Evolutionary conservation across 352 stramenopile genomes (phyloP).

Genomic region (Phytopythium montanum): DNA sequence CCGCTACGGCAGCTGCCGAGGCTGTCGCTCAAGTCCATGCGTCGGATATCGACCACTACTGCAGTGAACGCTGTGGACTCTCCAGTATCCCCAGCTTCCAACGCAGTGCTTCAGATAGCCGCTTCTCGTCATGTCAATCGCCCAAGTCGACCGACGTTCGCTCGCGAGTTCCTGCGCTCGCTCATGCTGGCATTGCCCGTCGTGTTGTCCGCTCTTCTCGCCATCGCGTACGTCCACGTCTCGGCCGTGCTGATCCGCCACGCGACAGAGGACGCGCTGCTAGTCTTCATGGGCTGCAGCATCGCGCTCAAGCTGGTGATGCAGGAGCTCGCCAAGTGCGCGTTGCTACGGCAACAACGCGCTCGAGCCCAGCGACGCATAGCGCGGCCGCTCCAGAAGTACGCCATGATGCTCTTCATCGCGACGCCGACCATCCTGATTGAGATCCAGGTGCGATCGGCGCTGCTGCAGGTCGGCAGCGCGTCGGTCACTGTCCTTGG

Average conservation of each 20-base stretch:
- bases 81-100: background rate
- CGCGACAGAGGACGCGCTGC: background rate
- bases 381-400: background rate
- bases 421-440: slow-evolving; percentile 31
- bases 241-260: background rate
- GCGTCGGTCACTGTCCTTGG: slow-evolving; percentile 15
- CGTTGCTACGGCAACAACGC: background rate
- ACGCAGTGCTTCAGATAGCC: background rate
- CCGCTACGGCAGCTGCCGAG: background rate
- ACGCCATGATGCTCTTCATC: slow-evolving; percentile 10
- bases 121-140: background rate
- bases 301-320: background rate
- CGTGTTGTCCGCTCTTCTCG: background rate
- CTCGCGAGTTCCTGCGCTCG: background rate
- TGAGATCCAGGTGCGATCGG: slow-evolving; percentile 32
- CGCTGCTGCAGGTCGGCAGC: slow-evolving; percentile 23
- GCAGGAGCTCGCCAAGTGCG: background rate
- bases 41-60: background rate
- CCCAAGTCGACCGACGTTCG: background rate
- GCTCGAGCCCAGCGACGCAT: background rate
- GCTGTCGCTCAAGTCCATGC: background rate
- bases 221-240: background rate
- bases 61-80: background rate
- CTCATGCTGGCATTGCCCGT: background rate
- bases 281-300: background rate